phyloP scores from a whole-genome alignment of 2,329 filamentous ascomycete genomes.

The Acrocalymma vagum region DNA sequence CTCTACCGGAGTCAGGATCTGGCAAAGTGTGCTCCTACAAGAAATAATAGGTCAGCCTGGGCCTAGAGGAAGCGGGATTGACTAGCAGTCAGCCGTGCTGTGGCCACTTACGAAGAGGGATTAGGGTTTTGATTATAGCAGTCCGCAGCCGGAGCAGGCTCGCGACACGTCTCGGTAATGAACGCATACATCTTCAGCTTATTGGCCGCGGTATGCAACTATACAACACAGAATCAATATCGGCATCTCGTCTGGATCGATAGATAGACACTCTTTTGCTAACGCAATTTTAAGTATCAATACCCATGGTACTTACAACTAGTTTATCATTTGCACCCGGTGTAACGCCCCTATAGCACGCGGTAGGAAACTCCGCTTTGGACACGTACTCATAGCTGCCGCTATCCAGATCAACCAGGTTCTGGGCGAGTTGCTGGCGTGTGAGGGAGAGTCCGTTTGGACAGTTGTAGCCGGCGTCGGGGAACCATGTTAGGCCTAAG shows the following conservation, averaged over 20 bases:
- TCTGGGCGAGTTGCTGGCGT: conserved; percentile 5
- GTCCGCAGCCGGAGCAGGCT: conserved; percentile 2
- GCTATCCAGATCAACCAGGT: conserved; percentile 1
- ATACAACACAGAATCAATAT: too few species aligned
- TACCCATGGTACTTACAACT: conserved; percentile 1
- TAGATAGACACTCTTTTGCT: background rate
- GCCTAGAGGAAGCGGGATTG: too few species aligned
- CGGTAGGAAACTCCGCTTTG: conserved; percentile 9
- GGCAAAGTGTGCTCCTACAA: too few species aligned
- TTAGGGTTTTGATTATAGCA: conserved; percentile 9
- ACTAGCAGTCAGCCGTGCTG: too few species aligned
- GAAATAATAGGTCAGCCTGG: too few species aligned
- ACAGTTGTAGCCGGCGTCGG: background rate
- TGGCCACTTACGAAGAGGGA: conserved; percentile 4
- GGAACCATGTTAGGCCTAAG: conserved; percentile 2
- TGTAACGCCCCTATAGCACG: conserved; percentile 5
- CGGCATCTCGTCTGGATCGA: too few species aligned
- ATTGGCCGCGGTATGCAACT: conserved; percentile 1
- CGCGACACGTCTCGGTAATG: conserved; percentile 7
- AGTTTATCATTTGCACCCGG: conserved; percentile 2
- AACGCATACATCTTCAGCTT: conserved; percentile 10
- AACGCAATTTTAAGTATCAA: background rate
- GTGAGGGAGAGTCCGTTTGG: conserved; percentile 2
- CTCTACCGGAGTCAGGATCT: too few species aligned
- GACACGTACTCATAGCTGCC: conserved; percentile 4